Percentiles rank a stretch among this genome's conserved stretches.
phyloP scores from a whole-genome alignment of 352 stramenopile species.

The Pythium biforme region DNA sequence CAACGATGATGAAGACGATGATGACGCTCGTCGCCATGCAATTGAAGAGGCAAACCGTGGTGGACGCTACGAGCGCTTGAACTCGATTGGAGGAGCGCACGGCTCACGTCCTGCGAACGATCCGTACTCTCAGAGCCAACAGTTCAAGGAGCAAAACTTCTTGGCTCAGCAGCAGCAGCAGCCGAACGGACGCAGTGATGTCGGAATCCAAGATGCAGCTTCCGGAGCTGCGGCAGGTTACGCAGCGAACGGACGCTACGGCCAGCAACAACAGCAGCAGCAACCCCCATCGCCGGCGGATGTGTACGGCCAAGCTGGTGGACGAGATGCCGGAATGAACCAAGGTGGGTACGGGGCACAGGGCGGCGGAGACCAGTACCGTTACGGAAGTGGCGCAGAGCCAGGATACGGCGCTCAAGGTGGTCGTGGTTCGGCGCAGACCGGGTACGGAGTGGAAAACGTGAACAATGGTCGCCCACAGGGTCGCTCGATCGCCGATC shows the following conservation, averaged over 20 bases:
- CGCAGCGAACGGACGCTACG: constrained; percentile 9
- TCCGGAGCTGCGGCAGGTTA: constrained; percentile 9
- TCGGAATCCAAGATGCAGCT: constrained; percentile 10
- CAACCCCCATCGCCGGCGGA: constrained; percentile 4
- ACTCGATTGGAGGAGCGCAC: constrained; percentile 10
- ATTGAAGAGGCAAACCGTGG: constrained; percentile 18
- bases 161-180: constrained; percentile 19
- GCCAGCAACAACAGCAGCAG: constrained; percentile 21
- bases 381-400: constrained; percentile 13
- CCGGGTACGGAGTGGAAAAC: constrained; percentile 1
- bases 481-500: constrained; percentile 24
- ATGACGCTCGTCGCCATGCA: constrained; percentile 13
- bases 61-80: constrained; percentile 24
- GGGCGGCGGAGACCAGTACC: constrained; percentile 3
- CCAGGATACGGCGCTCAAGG: neutral
- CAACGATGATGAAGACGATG: constrained; percentile 18
- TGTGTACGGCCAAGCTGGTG: constrained; percentile 15
- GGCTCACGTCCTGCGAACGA: constrained; percentile 5
- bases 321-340: constrained; percentile 3
- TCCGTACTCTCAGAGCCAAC: constrained; percentile 21
- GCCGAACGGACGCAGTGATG: constrained; percentile 9
- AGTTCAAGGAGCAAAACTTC: constrained; percentile 21
- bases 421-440: neutral
- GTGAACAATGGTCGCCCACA: neutral
- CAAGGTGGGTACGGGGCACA: constrained; percentile 5